phyloP scores from a whole-genome alignment of 768 basidiomycete genomes.

The Filobasidium floriforme region DNA sequence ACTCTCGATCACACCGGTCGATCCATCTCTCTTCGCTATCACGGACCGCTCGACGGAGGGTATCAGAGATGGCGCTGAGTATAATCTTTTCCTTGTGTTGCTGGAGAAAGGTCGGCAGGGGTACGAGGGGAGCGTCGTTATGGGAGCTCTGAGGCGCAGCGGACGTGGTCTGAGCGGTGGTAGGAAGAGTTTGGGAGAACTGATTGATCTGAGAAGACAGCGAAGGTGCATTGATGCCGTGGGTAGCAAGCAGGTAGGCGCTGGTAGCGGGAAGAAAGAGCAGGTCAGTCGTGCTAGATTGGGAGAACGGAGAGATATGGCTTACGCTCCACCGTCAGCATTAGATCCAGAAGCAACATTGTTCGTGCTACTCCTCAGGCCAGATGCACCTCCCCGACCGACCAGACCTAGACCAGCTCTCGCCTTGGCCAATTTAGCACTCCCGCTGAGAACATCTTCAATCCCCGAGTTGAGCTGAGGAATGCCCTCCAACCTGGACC shows the following conservation, averaged over 20 bases:
- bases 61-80: conserved; percentile 87
- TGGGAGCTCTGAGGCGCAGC: neutral
- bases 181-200: conserved; percentile 23
- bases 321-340: conserved; percentile 51
- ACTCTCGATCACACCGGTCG: conserved; percentile 15
- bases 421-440: conserved; percentile 57
- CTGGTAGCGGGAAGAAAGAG: conserved; percentile 19
- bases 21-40: conserved; percentile 20
- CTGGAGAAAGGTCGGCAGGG: conserved; percentile 83
- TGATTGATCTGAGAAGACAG: conserved; percentile 63
- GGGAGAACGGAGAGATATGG: neutral
- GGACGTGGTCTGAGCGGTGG: neutral
- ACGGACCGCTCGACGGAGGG: conserved; percentile 55
- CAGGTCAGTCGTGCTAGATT: neutral
- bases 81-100: conserved; percentile 91
- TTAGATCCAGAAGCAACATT: conserved; percentile 57
- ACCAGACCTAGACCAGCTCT: conserved; percentile 26
- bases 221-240: conserved; percentile 85
- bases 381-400: conserved; percentile 29
- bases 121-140: conserved; percentile 47
- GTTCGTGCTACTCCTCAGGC: conserved; percentile 48
- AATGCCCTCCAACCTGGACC: conserved; percentile 55
- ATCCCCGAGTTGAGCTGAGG: conserved; percentile 82
- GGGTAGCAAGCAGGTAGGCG: conserved; percentile 78
- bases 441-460: conserved; percentile 91